Evolutionary conservation across 768 basidiomycete species (phyloP), one percentile per base, ranked within the genome.

Genomic region (Rhodotorula babjevae): DNA sequence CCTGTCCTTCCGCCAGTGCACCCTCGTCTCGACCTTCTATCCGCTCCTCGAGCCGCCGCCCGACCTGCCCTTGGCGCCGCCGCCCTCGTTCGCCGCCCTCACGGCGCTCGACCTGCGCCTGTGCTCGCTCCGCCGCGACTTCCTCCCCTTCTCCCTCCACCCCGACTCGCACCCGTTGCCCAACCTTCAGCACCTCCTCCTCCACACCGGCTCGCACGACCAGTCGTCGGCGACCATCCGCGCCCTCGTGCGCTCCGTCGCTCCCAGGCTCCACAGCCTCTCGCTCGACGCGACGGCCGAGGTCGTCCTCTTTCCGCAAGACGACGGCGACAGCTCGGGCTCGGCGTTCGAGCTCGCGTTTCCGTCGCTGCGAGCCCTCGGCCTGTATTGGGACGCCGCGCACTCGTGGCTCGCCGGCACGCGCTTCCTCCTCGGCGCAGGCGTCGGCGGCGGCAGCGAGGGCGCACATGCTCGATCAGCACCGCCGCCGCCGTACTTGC

Each of bases 341-440:
- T n/a, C 16, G 3, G 18, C 15, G 1, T 15, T 3, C 2, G 40
- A n/a, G 25, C 25, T 31, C 15, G 36, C 1, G 23, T 58, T 57
- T 31, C 57, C 65, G 6, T 2, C 6, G 23, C 50, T 70, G 36
- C 12, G 36, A 29, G n/a, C 23, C 36, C 29, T 46, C 40, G 69
- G 69, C 12, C 29, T 64, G 14, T 70, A 70, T 58, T 70, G 63
- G 63, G 69, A 70, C 49, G 57, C 69, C 18, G 63, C 63, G 21
- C n/a, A n/a, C n/a, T 58, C 56, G 33, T 31, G 57, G 1, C 47
- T 70, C 50, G 69, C 55, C 49, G 63, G 63, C 1, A 19, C 40
- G 11, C 67, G 46, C 18, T 49, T 58, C 44, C 19, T 57, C 19
- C 61, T 29, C n/a, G 18, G 36, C 36, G 36, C 36, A 4, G 36